A percentile compares a stretch with the other conserved stretches of the same genome.
phyloP scores from a whole-genome alignment of 345 rosid species.

The Brassica juncea region DNA sequence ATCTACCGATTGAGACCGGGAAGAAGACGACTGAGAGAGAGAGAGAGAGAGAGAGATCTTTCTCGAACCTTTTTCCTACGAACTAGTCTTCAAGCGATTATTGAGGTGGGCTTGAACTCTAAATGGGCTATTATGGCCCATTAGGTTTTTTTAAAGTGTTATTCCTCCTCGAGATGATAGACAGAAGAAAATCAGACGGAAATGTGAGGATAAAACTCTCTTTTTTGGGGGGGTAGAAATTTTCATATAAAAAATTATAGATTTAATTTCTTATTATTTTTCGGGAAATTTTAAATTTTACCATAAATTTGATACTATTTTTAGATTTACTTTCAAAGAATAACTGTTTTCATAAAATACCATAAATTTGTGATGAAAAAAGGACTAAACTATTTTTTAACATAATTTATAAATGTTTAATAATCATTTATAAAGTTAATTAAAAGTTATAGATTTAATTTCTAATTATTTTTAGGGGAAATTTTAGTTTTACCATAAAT shows the following conservation, averaged over 20 bases:
- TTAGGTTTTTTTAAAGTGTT: not conserved
- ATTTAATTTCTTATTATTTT: not conserved
- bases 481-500: too few species aligned
- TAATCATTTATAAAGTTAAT: too few species aligned
- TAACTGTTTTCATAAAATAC: too few species aligned
- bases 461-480: too few species aligned
- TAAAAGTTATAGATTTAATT: too few species aligned
- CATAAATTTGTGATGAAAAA: too few species aligned
- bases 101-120: not conserved
- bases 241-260: not conserved
- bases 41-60: not conserved
- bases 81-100: constrained; percentile 14
- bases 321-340: too few species aligned
- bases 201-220: not conserved
- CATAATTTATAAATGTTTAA: too few species aligned
- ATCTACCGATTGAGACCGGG: constrained; percentile 33
- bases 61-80: constrained; percentile 10
- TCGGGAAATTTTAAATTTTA: too few species aligned
- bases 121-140: constrained; percentile 13
- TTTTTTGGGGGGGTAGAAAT: too few species aligned
- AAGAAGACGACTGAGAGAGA: constrained; percentile 4
- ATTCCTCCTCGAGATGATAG: not conserved
- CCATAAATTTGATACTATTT: too few species aligned
- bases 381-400: too few species aligned
- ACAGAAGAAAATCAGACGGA: not conserved